Conservation (phyloP, 2,329 filamentous ascomycete species). For the Venturia pyrina region DNA sequence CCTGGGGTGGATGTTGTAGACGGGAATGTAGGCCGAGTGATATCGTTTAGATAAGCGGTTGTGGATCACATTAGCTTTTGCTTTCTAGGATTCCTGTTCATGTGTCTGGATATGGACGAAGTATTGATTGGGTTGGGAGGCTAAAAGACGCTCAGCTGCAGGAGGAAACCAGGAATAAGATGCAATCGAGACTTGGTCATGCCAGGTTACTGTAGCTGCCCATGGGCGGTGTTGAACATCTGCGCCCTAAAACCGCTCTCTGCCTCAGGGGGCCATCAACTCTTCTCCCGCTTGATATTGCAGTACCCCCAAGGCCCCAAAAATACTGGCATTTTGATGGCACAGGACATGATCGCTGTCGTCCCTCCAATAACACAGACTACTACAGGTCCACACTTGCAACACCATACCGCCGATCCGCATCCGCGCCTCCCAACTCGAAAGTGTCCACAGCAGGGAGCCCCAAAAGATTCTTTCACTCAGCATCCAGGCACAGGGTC, state of each 20-base stretch:
- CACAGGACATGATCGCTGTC: neutral
- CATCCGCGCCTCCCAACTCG: neutral
- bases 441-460: neutral
- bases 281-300: too few relatives aligned
- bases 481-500: neutral
- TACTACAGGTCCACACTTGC: neutral
- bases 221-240: neutral
- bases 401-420: neutral
- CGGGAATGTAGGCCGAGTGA: neutral
- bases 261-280: neutral
- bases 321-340: neutral
- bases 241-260: neutral
- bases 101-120: neutral
- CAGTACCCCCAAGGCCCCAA: too few relatives aligned
- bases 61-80: slow-evolving; percentile 1
- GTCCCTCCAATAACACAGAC: neutral
- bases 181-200: neutral
- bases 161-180: neutral
- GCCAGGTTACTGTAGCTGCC: neutral
- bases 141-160: neutral
- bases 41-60: neutral
- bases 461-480: neutral
- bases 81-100: neutral
- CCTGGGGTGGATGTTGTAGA: neutral
- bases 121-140: neutral